Base-by-base conservation (phyloP, 108 stramenopile species). In the Cyclotella distinguenda region DNA sequence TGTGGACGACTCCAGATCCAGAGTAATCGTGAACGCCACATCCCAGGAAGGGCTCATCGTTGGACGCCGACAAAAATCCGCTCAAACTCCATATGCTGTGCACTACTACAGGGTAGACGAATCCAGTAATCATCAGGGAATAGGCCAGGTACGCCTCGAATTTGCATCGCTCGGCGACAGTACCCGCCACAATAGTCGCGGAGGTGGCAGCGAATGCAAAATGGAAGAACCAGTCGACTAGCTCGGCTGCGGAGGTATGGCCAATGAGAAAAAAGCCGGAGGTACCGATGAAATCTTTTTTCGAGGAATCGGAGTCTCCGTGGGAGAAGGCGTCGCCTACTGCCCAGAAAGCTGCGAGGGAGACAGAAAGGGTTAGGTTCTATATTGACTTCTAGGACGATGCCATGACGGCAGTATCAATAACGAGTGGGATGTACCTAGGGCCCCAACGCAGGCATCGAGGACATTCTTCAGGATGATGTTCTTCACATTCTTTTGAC, bases 131-230 rank as follows among this genome's bases (percentile, higher is more conserved):
- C 36, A 72, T 15, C 23, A 83, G 26, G 19, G 76, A 81, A 63
- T 83, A 86, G 56, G 53, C 46, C 6, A 90, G 54, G 74, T 93
- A 92, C 11, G 70, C 74, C 9, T 35, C 26, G 85, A 94, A 83
- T 71, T 87, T 84, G 50, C 87, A 88, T 36, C 96, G 86, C 61
- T 94, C 96, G 33, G 96, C 96, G 40, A 97, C 71, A 10, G 94
- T 85, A 18, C 96, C 96, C 25, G 94, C 91, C 27, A 97, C 95
- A 59, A 97, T 97, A 13, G 91, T 92, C 22, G 85, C 89, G 36
- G 88, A 78, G 15, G 89, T 87, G 8, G 96, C 90, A 22, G 84
- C 80, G 66, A 93, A 94, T 8, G 87, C 78, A 57, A 87, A 88
- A 77, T 95, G 86, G 56, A 91, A 94, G 34, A 97, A 81, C 88